These are phyloP conservation scores for Paecilomyces niveus DNA, from an alignment of 2,329 filamentous ascomycete species.

Conservation along the genomic window DNA sequence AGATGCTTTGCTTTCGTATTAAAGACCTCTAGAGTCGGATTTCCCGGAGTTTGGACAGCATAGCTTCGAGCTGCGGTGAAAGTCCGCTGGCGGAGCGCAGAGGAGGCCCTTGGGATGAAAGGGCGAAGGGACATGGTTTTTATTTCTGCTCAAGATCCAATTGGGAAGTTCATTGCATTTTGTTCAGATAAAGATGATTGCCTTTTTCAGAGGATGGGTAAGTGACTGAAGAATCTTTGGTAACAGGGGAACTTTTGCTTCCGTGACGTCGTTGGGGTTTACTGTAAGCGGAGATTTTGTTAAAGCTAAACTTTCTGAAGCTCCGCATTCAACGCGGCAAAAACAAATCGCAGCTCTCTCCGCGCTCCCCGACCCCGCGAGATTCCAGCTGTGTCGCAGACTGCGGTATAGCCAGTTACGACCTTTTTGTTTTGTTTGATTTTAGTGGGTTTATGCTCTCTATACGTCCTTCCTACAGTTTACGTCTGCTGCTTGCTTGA, in stretches of 20 bases:
- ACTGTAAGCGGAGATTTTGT: neutral
- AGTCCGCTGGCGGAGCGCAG: conserved; percentile 11
- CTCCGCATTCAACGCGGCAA: neutral
- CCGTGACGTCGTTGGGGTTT: neutral
- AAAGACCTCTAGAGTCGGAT: conserved; percentile 82
- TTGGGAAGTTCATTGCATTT: neutral
- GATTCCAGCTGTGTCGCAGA: neutral
- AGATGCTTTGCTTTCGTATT: conserved; percentile 80
- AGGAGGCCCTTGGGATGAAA: conserved; percentile 7
- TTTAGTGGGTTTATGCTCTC: neutral
- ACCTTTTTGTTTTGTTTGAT: neutral
- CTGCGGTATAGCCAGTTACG: neutral
- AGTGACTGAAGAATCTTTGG: too few relatives aligned
- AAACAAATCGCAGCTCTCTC: neutral
- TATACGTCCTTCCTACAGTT: neutral
- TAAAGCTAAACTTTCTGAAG: neutral
- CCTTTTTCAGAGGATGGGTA: too few relatives aligned
- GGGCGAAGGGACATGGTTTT: conserved; percentile 18
- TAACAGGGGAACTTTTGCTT: neutral
- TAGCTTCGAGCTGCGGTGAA: conserved; percentile 46
- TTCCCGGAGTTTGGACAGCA: conserved; percentile 70
- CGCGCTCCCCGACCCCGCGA: neutral
- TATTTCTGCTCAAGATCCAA: neutral
- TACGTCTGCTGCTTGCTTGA: neutral
- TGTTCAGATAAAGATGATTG: too few relatives aligned